These are phyloP conservation scores for Orychophragmus violaceus DNA, from an alignment of 345 rosid genomes.

Conservation along the genomic window DNA sequence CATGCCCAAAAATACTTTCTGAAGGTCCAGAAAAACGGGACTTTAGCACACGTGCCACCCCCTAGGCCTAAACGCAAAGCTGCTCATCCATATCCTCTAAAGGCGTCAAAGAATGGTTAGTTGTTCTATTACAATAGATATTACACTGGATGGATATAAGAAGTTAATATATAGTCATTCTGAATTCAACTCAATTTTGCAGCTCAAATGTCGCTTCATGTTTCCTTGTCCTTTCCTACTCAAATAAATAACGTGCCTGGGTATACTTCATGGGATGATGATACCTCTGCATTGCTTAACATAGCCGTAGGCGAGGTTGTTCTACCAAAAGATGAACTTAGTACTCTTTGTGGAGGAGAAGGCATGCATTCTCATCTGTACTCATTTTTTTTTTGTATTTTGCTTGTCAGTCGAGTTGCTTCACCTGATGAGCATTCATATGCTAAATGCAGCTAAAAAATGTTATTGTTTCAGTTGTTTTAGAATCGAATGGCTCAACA, in stretches of 20 bases:
- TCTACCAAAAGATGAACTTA: slow-evolving; percentile 23
- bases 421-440: not conserved
- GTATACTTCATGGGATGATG: slow-evolving; percentile 40
- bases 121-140: not conserved
- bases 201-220: slow-evolving; percentile 47
- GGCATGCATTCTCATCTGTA: slow-evolving; percentile 12
- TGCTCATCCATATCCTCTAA: slow-evolving; percentile 89
- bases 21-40: slow-evolving; percentile 78
- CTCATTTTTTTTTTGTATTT: not conserved
- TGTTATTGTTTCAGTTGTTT: slow-evolving; percentile 22
- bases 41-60: slow-evolving; percentile 79
- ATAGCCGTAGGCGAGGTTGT: slow-evolving; percentile 18
- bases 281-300: slow-evolving; percentile 45
- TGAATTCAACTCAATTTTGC: slow-evolving; percentile 16
- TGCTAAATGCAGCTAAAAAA: not conserved
- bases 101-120: slow-evolving; percentile 74
- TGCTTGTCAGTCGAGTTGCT: not conserved
- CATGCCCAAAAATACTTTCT: slow-evolving; percentile 88
- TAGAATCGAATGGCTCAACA: slow-evolving; percentile 32
- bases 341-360: slow-evolving; percentile 16
- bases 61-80: slow-evolving; percentile 93
- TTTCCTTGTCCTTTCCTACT: slow-evolving; percentile 44
- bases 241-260: slow-evolving; percentile 35
- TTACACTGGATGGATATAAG: not conserved
- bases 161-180: not conserved